Conservation (phyloP, 78 protist genomes). For the Polysphondylium violaceum region DNA sequence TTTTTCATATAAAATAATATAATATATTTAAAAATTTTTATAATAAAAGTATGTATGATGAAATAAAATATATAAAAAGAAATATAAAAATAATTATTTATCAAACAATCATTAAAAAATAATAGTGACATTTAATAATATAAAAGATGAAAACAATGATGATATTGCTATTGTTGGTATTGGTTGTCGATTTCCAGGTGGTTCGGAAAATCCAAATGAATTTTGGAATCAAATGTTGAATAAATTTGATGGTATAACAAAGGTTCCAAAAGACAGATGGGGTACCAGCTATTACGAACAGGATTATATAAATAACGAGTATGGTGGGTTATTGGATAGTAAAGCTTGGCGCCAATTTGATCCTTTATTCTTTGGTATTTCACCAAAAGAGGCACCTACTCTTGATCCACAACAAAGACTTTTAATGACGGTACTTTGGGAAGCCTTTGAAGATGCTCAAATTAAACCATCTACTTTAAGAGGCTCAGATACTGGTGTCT, state of each 20-base stretch:
- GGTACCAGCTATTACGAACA: slow-evolving; percentile 47
- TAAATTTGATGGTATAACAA: slow-evolving; percentile 61
- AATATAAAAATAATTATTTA: neutral
- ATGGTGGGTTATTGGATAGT: slow-evolving; percentile 54
- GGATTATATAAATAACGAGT: slow-evolving; percentile 39
- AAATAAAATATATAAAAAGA: no score
- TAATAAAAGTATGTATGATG: no score
- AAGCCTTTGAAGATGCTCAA: slow-evolving; percentile 79
- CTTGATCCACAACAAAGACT: slow-evolving; percentile 92
- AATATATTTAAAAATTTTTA: no score
- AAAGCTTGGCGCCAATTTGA: slow-evolving; percentile 72
- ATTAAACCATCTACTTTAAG: slow-evolving; percentile 46
- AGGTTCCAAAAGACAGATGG: slow-evolving; percentile 62
- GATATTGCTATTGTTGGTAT: slow-evolving; percentile 85
- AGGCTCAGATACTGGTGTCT: slow-evolving; percentile 74
- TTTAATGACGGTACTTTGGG: slow-evolving; percentile 60
- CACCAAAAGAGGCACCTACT: slow-evolving; percentile 78
- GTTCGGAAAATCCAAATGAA: slow-evolving; percentile 37
- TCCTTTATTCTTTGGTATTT: slow-evolving; percentile 60
- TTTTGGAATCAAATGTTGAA: slow-evolving; percentile 61
- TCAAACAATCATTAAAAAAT: no score
- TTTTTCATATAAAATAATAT: no score
- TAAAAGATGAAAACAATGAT: slow-evolving; percentile 4
- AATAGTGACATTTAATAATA: slow-evolving; percentile 20
- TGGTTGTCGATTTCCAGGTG: slow-evolving; percentile 84